Base-by-base conservation (phyloP, 2,329 filamentous ascomycete species). In the Cladosporium sp. region DNA sequence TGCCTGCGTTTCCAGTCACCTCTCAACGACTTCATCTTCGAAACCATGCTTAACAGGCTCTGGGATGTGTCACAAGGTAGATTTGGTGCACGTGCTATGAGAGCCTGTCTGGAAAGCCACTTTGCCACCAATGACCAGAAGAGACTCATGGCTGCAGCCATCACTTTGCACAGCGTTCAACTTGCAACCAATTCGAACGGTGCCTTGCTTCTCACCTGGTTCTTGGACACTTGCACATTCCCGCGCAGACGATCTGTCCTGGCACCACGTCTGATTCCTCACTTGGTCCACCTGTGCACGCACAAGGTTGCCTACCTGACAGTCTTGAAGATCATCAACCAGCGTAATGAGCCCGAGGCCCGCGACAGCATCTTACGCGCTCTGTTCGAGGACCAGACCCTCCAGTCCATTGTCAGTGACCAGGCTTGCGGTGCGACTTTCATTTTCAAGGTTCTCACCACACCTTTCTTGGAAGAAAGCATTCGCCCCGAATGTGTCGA, bases 251-350 rank as follows among this genome's bases (percentile, higher is more conserved):
- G 93, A 54, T 95, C 89, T 19, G 91, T 97, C 28, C 78, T 98
- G 52, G 91, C 93, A 42, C 93, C 93, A 16, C 84, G 91, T 61
- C 82, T 98, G 19, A 89, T 96, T 13, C 91, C 93, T 38, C 90
- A 95, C 67, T 78, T 98, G 32, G 90, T 96, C 19, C 89, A 96
- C 67, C 80, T 98, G 6, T 97, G 93, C 77, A 97, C 93, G 0
- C 93, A 98, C 77, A 97, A 97, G 77, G 92, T 98, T 52, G 93
- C 93, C 0, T 97, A 97, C 66, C 78, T 97, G 56, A 98, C 93
- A 0, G 92, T 98, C 1, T 77, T 98, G 54, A 98, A 98, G 75
- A 90, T 97, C 46, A 95, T 98, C 71, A 98, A 98, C 68, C 93
- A 98, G 71, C 90, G 95, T 67, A 88, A 91, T 33, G 93, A 98